Base-by-base conservation (phyloP, 2,329 filamentous ascomycete species). In the Beauveria bassiana region DNA sequence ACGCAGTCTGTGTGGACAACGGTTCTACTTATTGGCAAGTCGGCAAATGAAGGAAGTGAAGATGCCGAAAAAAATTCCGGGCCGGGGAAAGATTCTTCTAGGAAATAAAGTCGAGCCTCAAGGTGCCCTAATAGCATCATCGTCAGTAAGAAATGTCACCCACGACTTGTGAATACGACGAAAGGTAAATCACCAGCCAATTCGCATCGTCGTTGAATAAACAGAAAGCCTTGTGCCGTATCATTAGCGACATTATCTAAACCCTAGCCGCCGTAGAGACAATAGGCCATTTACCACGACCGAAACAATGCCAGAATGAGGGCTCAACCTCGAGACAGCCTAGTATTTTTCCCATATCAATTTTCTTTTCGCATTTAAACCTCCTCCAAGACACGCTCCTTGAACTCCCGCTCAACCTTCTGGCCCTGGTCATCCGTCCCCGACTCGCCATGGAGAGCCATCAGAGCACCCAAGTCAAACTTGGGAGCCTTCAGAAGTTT, bases 351-450 rank as follows among this genome's bases (percentile, higher is more conserved):
- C 61, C 61, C 58, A 63, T 22, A 62, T 49, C 24, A 24, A n/a
- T 60, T 54, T 59, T 20, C 9, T 46, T 47, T 59, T 61, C 67
- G 64, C 65, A 73, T 82, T 92, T 91, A 98, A 81, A 98, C 95
- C 78, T 86, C 87, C 78, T 96, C 91, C 72, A 97, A 86, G 74
- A 97, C 91, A 74, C 85, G 86, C 88, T 99, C 93, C 90, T 97
- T 96, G 90, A 98, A 99, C 82, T 99, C 93, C 76, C 92, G 85
- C 87, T 98, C 95, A 70, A 96, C 91, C 91, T 97, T 98, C 82
- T 97, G 91, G 73, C 95, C 95, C 77, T 92, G 87, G 81, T 99
- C 95, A 77, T 98, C 93, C 72, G 91, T 93, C 75, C 86, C 88
- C 66, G 93, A 96, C 86, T 99, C 95, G 81, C 95, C 95, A 84